Percentiles rank a stretch among this genome's conserved stretches.
phyloP scores from a whole-genome alignment of 768 basidiomycete genomes.

The Pilatotrama ljubarskyi region DNA sequence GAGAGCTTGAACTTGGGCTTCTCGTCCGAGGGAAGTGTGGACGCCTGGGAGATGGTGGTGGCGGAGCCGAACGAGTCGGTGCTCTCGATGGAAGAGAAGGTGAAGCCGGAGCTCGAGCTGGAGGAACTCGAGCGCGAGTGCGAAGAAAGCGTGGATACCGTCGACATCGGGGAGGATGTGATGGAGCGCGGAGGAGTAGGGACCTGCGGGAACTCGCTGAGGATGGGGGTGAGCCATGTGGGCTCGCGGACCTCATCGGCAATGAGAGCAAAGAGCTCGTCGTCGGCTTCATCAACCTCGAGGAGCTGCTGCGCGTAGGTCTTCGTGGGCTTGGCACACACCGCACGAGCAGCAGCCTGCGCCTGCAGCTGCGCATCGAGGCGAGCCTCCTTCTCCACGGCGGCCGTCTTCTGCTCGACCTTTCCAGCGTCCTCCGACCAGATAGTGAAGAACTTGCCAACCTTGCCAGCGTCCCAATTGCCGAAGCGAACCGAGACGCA shows the following conservation, averaged over 20 bases:
- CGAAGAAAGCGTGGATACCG: slow-evolving; percentile 54
- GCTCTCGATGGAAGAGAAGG: slow-evolving; percentile 61
- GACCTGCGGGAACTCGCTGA: slow-evolving; percentile 55
- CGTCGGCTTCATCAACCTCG: slow-evolving; percentile 70
- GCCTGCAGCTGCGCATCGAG: slow-evolving; percentile 24
- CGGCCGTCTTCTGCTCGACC: slow-evolving; percentile 31
- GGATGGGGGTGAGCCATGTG: slow-evolving; percentile 67
- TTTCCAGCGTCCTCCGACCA: slow-evolving; percentile 58
- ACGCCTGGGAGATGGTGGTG: slow-evolving; percentile 44
- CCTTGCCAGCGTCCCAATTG: slow-evolving; percentile 39
- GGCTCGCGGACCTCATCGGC: slow-evolving; percentile 69
- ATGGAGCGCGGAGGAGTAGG: slow-evolving; percentile 33
- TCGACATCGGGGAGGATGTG: slow-evolving; percentile 43
- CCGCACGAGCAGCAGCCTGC: slow-evolving; percentile 23
- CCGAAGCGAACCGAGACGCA: slow-evolving; percentile 68
- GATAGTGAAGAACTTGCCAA: slow-evolving; percentile 56
- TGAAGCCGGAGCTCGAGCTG: slow-evolving; percentile 74
- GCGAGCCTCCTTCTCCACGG: slow-evolving; percentile 19
- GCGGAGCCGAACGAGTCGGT: slow-evolving; percentile 41
- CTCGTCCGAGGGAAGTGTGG: slow-evolving; percentile 30
- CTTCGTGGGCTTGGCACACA: slow-evolving; percentile 39
- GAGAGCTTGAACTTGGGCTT: slow-evolving; percentile 48
- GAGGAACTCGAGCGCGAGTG: slow-evolving; percentile 55
- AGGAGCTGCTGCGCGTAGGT: slow-evolving; percentile 75
- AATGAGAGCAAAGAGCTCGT: slow-evolving; percentile 74